Evolutionary conservation across 2,329 filamentous ascomycete species (phyloP), one percentile per base, ranked within the genome.

Genomic region (Dichotomopilus funicola): DNA sequence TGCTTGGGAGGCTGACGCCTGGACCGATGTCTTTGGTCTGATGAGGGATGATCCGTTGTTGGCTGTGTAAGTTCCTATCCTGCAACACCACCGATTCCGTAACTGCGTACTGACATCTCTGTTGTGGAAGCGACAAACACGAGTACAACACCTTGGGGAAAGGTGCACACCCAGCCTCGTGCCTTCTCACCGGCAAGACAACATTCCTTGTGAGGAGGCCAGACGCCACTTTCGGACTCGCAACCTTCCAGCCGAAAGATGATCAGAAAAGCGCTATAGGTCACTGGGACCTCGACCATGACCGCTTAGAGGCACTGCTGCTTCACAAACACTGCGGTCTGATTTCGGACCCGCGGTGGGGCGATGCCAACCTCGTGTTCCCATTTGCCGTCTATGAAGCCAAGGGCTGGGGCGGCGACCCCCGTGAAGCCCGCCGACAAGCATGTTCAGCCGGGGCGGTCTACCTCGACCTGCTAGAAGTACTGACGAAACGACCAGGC

Each of bases 1-100:
- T 27, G 40, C 49, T 35, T 51, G 49, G 49, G 49, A 51, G 40
- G 49, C 33, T 35, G 49, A 51, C 38, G 49, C 49, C 38, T 51
- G 49, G 49, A 43, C 37, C n/a, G 49, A 51, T 43, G 49, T 51
- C 49, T 51, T 51, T 51, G 49, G 49, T 51, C 38, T 43, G 38
- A 43, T 51, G 49, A 51, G 49, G 49, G 49, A 51, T 42, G 49
- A 51, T 51, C 49, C 49, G 37, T 42, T 51, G 37, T 43, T 51
- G 31, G 40, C 49, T 43, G 49, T 42, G 49, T 51, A 35, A 36
- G 49, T 51, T 51, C 38, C 31, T 51, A 4, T 6, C 13, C 31
- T 7, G 46, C n/a, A 9, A 40, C 9, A 49, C 13, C 46, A 38
- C 12, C 37, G 37, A 7, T 7, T 12, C 37, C 37, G 7, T 7